These are phyloP conservation scores for Paracamarosporium sp. DNA, from an alignment of 2,329 filamentous ascomycete species.

Conservation along the genomic window DNA sequence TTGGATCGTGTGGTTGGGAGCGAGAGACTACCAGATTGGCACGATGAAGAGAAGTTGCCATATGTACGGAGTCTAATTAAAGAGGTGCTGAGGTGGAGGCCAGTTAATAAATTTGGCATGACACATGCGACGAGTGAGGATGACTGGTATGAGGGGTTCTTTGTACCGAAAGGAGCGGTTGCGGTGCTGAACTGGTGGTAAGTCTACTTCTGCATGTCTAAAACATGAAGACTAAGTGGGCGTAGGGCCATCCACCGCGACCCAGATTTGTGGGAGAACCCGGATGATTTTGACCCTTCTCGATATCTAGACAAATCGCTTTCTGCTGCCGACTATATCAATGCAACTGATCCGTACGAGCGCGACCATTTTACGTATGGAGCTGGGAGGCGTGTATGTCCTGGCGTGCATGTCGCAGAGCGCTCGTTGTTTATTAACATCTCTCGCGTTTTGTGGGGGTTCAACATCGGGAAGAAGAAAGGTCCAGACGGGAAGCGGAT, in stretches of 20 bases:
- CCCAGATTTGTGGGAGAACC: conserved; percentile 30
- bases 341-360: conserved; percentile 33
- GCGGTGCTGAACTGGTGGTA: conserved; percentile 44
- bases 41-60: conserved; percentile 36
- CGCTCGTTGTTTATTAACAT: conserved; percentile 46
- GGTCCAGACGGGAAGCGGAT: conserved; percentile 29
- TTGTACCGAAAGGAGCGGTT: conserved; percentile 47
- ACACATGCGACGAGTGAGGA: conserved; percentile 41
- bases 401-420: conserved; percentile 46
- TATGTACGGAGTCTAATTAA: conserved; percentile 46
- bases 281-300: conserved; percentile 38
- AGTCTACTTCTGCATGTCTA: background rate
- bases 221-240: background rate
- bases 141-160: conserved; percentile 47
- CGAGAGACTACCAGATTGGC: conserved; percentile 37
- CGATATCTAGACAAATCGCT: conserved; percentile 31
- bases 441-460: conserved; percentile 43
- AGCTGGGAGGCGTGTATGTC: conserved; percentile 43
- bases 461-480: conserved; percentile 36
- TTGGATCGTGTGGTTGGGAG: conserved; percentile 37
- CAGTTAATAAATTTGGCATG: conserved; percentile 42
- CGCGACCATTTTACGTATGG: conserved; percentile 48
- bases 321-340: conserved; percentile 40
- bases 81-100: conserved; percentile 39
- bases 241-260: conserved; percentile 44